Base-by-base conservation (phyloP, 495 filamentous ascomycete species). In the Cercophora samala region DNA sequence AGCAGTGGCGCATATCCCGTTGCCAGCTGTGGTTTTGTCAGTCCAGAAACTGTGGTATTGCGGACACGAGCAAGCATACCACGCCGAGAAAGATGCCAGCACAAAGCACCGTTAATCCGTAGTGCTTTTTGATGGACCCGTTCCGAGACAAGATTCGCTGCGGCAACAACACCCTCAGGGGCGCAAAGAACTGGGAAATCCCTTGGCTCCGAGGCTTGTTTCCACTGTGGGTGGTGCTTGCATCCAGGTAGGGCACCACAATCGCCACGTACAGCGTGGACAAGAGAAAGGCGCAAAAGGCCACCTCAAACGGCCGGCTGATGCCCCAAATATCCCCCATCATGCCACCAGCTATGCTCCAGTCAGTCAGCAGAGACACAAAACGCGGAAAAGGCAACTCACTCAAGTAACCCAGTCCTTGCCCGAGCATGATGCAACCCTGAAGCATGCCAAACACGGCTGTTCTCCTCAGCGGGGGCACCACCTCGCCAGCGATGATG, bases 401-500 rank as follows among this genome's bases (percentile, higher is more conserved):
- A 81, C 81, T 68, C 4, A 87, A 67, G 52, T 78, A 83, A 8
- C 84, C 85, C n/a, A 83, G 73, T 5, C 81, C 81, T 19, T 82
- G 79, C 1, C 85, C 85, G 4, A 88, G 74, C 81, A 86, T 85
- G 25, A 82, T 79, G 24, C 80, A 84, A 2, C 85, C 85, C 60
- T 83, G 80, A 4, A 88, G 68, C 58, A 81, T 77, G 0, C 85
- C 85, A 61, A 88, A 83, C 8, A 82, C 78, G 0, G 74, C 79
- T 3, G 85, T 88, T 18, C 85, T 74, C 53, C 84, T 75, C 8
- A 75, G 75, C 0, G 82, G 79, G n/a, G 75, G 71, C 9, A 85
- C 80, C 4, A 83, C 63, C 71, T 87, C 83, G 18, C 81, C 77
- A 23, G 81, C 82, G 29, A 83, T 80, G 55, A 81, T 82, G 68